phyloP scores from a whole-genome alignment of 139 green algal species.

The Chlamydomonas sp. region DNA sequence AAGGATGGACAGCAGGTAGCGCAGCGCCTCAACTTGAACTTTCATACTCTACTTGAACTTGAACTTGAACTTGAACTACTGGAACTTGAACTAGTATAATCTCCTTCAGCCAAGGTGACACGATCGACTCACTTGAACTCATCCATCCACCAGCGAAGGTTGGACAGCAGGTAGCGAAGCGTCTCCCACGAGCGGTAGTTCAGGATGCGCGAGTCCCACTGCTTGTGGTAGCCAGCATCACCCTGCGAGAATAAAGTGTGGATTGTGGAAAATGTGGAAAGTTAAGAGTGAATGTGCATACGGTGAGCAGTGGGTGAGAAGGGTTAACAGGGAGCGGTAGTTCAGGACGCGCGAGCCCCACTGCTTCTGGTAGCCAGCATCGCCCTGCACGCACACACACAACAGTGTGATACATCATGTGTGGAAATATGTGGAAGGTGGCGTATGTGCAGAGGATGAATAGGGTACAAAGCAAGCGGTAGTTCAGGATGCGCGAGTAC shows the following conservation, averaged over 20 bases:
- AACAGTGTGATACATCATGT: no score
- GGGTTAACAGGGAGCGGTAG: conserved; percentile 65
- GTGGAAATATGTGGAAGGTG: background rate
- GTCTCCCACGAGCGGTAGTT: conserved; percentile 77
- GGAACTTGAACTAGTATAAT: no score
- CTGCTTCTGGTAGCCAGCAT: conserved; percentile 75
- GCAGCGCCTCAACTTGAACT: conserved; percentile 60
- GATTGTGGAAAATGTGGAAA: no score
- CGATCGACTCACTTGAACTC: conserved; percentile 71
- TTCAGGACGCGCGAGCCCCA: conserved; percentile 89
- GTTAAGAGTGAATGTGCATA: no score
- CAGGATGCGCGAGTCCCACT: conserved; percentile 84
- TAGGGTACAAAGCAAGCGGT: conserved; percentile 61
- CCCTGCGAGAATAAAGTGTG: no score
- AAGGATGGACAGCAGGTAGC: conserved; percentile 92
- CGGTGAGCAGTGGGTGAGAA: conserved; percentile 53
- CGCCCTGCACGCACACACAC: conserved; percentile 49
- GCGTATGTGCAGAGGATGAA: no score
- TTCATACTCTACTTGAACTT: no score
- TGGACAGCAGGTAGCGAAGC: conserved; percentile 87
- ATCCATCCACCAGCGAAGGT: conserved; percentile 91
- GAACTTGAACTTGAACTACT: no score
- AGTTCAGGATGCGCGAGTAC: conserved; percentile 87
- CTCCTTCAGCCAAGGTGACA: no score
- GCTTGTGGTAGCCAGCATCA: conserved; percentile 75